Conservation (phyloP, 768 basidiomycete genomes). For the Rhizopogon salebrosus region DNA sequence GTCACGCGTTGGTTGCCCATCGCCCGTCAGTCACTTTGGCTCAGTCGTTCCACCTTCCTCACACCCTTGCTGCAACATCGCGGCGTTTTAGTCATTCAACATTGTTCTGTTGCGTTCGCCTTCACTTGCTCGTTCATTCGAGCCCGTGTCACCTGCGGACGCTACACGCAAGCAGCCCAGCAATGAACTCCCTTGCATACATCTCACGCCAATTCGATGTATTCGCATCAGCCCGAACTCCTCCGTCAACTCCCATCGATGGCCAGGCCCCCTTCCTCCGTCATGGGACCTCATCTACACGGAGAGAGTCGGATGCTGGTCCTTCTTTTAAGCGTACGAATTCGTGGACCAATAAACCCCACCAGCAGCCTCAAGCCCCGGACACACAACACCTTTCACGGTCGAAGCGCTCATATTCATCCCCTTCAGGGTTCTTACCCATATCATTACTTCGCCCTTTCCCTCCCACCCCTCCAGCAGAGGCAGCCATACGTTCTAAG, state of each 20-base stretch:
- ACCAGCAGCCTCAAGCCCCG: conserved; percentile 36
- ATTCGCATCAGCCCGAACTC: conserved; percentile 54
- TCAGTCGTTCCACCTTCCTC: background rate
- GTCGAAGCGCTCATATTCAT: conserved; percentile 59
- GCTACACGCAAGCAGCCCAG: background rate
- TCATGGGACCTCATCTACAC: conserved; percentile 16
- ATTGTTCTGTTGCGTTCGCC: background rate
- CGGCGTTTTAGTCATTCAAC: background rate
- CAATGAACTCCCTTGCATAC: conserved; percentile 80
- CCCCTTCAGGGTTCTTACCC: conserved; percentile 46
- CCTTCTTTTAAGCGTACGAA: conserved; percentile 40
- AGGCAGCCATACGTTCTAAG: conserved; percentile 31
- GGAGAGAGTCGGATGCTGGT: conserved; percentile 23
- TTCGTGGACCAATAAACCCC: conserved; percentile 54
- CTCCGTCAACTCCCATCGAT: conserved; percentile 50
- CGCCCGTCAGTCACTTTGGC: background rate
- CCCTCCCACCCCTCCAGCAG: conserved; percentile 23
- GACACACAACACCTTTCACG: conserved; percentile 19
- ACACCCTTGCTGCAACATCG: background rate
- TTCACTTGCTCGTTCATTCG: conserved; percentile 1
- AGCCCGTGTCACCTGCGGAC: conserved; percentile 1
- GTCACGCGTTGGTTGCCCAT: conserved; percentile 5
- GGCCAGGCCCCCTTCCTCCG: conserved; percentile 30
- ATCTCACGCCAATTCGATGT: conserved; percentile 82
- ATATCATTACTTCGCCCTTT: conserved; percentile 26